Evolutionary conservation across 768 basidiomycete species (phyloP).

Genomic region (Zangia roseola): DNA sequence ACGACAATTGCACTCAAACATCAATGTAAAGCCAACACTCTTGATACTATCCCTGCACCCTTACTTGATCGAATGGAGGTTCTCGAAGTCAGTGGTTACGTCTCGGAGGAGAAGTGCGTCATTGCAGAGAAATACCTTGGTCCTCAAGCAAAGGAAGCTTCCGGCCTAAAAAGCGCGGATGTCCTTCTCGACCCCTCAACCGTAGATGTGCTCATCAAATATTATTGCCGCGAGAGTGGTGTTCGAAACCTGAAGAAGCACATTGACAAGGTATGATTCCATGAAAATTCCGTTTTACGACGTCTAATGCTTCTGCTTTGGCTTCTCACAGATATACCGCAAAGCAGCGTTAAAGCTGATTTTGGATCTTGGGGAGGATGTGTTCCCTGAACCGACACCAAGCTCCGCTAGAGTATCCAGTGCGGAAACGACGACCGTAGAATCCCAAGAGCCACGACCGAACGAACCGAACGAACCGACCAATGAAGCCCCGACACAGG

Average conservation of each 20-base stretch:
- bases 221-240: conserved; percentile 96
- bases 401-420: conserved; percentile 15
- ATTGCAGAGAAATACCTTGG: conserved; percentile 88
- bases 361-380: conserved; percentile 83
- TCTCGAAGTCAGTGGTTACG: conserved; percentile 91
- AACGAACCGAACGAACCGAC: conserved; percentile 35
- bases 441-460: conserved; percentile 48
- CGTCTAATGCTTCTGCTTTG: not conserved
- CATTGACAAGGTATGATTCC: conserved; percentile 82
- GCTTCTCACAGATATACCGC: conserved; percentile 74
- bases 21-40: conserved; percentile 65
- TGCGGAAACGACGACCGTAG: conserved; percentile 39
- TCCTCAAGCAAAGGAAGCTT: conserved; percentile 90
- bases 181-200: conserved; percentile 74
- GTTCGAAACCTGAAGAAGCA: conserved; percentile 97
- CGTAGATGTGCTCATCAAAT: conserved; percentile 89
- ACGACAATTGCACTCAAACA: conserved; percentile 6
- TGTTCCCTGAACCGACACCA: conserved; percentile 68
- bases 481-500: conserved; percentile 13
- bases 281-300: not conserved
- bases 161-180: conserved; percentile 82
- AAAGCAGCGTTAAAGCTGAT: conserved; percentile 94
- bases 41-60: conserved; percentile 92
- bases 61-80: conserved; percentile 96
- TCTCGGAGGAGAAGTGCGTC: conserved; percentile 86